Percentiles rank a stretch among this genome's conserved stretches.
Conservation (phyloP, 805 yeast genomes). For the Nakazawaea peltata region DNA sequence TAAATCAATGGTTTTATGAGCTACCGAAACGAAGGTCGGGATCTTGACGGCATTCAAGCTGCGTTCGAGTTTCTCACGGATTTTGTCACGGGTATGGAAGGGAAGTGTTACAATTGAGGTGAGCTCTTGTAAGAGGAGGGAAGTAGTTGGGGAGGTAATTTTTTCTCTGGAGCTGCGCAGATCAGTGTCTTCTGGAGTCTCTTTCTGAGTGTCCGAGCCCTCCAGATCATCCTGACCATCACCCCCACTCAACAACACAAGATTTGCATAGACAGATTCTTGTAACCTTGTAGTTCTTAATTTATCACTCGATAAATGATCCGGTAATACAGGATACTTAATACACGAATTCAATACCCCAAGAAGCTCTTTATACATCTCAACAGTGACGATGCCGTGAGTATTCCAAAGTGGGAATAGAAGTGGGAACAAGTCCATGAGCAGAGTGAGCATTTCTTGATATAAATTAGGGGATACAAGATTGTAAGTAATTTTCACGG, state of each 20-base stretch:
- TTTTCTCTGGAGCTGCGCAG: no score
- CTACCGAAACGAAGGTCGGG: constrained; percentile 57
- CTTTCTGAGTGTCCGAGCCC: no score
- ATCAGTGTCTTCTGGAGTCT: no score
- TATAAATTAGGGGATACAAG: constrained; percentile 30
- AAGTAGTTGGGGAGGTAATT: constrained; percentile 24
- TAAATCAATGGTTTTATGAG: constrained; percentile 37
- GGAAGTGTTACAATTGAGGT: constrained; percentile 49
- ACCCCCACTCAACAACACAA: constrained; percentile 26
- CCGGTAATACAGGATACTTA: constrained; percentile 67
- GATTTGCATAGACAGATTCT: constrained; percentile 39
- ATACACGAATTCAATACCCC: constrained; percentile 57
- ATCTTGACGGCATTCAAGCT: constrained; percentile 31
- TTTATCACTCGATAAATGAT: constrained; percentile 39
- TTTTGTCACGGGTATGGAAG: constrained; percentile 50
- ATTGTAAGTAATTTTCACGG: constrained; percentile 35
- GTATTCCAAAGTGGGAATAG: constrained; percentile 31
- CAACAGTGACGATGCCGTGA: constrained; percentile 22
- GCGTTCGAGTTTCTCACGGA: constrained; percentile 42
- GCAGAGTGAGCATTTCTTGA: constrained; percentile 53
- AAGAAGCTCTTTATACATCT: constrained; percentile 41
- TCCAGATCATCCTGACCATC: constrained; percentile 14
- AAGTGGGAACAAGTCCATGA: constrained; percentile 44
- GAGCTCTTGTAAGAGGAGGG: constrained; percentile 44
- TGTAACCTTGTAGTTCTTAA: constrained; percentile 59